These are phyloP conservation scores for Yamadazyma jaroonii DNA, from an alignment of 1,139 yeast genomes.

Conservation along the genomic window DNA sequence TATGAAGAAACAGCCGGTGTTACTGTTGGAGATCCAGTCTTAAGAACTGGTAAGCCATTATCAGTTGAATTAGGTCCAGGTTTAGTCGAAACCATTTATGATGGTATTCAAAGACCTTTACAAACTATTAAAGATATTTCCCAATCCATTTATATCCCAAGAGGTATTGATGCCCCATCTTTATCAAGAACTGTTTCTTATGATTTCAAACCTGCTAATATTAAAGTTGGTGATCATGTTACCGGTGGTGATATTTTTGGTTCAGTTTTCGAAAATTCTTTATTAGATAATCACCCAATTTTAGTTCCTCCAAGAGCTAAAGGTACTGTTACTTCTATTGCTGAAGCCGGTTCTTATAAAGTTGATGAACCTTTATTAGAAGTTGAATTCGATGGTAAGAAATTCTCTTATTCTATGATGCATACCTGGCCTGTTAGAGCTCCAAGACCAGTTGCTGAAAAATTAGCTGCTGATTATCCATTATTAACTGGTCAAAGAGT, in stretches of 20 bases:
- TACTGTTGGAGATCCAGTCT: constrained; percentile 97
- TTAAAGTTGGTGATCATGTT: constrained; percentile 94
- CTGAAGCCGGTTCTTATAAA: constrained; percentile 85
- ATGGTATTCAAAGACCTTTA: constrained; percentile 98
- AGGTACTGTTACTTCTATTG: constrained; percentile 91
- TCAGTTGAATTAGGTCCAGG: constrained; percentile 99
- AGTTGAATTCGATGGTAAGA: constrained; percentile 91
- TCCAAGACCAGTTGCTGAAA: constrained; percentile 97
- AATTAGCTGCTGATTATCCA: constrained; percentile 89
- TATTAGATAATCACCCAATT: constrained; percentile 88
- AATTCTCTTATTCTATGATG: constrained; percentile 82
- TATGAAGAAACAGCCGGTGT: constrained; percentile 99
- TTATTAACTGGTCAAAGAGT: constrained; percentile 98
- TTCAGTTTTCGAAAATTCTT: constrained; percentile 87
- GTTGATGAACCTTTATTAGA: constrained; percentile 88
- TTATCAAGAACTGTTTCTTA: constrained; percentile 77
- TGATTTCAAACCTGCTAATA: constrained; percentile 77
- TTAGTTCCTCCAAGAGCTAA: constrained; percentile 96
- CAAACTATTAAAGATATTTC: constrained; percentile 84
- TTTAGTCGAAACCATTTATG: constrained; percentile 96
- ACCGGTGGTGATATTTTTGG: constrained; percentile 98
- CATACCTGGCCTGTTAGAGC: constrained; percentile 99
- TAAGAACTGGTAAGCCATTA: constrained; percentile 96
- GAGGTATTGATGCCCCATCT: constrained; percentile 97
- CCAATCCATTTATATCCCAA: constrained; percentile 92